Conservation (phyloP, 2,329 filamentous ascomycete species). For the Pseudogymnoascus sp. region DNA sequence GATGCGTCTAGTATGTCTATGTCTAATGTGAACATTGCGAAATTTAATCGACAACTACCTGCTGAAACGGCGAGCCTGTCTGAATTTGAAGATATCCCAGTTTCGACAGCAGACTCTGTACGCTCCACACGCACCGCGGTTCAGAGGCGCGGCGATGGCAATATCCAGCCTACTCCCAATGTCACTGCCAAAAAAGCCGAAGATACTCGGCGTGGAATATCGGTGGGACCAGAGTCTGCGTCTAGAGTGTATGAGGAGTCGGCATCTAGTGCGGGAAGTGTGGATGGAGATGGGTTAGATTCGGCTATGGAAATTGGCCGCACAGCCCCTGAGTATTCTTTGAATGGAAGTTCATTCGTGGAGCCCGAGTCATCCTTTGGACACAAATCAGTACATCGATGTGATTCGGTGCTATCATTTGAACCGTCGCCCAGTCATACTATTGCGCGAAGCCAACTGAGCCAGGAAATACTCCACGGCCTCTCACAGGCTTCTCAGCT, state of each 20-base stretch:
- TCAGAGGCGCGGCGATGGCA: not conserved
- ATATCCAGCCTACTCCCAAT: not conserved
- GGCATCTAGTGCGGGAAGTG: not conserved
- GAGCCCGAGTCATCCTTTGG: not conserved
- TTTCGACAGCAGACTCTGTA: not conserved
- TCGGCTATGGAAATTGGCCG: not conserved
- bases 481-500: not conserved
- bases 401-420: not conserved
- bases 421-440: not conserved
- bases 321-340: not conserved
- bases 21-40: not conserved
- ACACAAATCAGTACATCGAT: not conserved
- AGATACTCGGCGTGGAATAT: not conserved
- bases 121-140: not conserved
- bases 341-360: not conserved
- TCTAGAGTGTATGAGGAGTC: not conserved
- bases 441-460: not conserved
- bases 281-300: not conserved
- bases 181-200: not conserved
- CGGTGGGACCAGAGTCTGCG: not conserved
- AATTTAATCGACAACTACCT: not conserved
- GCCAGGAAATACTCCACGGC: not conserved
- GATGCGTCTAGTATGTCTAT: not conserved
- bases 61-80: not conserved
- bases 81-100: not conserved